Evolutionary conservation across 768 basidiomycete species (phyloP), one percentile per base, ranked within the genome.

Genomic region (Candolleomyces aberdarensis): DNA sequence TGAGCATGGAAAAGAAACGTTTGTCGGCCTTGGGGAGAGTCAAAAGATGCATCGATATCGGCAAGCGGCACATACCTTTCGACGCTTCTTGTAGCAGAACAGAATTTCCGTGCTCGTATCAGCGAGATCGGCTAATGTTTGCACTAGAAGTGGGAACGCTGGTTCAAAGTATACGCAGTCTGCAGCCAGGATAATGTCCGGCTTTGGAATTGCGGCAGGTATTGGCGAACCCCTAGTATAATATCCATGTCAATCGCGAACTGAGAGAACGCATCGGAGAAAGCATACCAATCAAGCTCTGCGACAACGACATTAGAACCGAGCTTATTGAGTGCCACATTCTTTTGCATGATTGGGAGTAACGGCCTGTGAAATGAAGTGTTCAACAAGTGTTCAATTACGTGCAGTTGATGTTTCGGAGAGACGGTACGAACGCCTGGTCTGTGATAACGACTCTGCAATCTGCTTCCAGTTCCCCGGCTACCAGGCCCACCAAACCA

Each of bases 141-240:
- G 74, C 2, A 95, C 90, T 0, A 98, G 83, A 13, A 95, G 81
- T 8, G 94, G 89, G 67, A 97, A 98, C 0, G 92, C 87, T 13
- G 94, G 92, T 73, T 97, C 95, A 64, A 93, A 94, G 76, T 98
- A 98, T 9, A 98, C 94, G 66, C 95, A 98, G 69, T 98, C 95
- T 0, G 95, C 95, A 1, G 92, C 93, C 5, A 98, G 82, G 60
- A 98, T 82, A 26, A 96, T 56, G 67, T 92, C 85, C 6, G 87
- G 82, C 3, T 68, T 71, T 14, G 72, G 76, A 47, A 85, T 67
- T 75, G 76, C 46, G 65, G 65, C 31, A 9, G 89, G 85, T 39
- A 87, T 66, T 0, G 81, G 73, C 17, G 80, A 77, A 26, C 92
- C 94, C 94, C 92, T 93, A 64, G 54, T 63, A 61, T 48, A 48